These are phyloP conservation scores for Phtheirospermum japonicum DNA, from an alignment of 257 asterid species.

Conservation along the genomic window DNA sequence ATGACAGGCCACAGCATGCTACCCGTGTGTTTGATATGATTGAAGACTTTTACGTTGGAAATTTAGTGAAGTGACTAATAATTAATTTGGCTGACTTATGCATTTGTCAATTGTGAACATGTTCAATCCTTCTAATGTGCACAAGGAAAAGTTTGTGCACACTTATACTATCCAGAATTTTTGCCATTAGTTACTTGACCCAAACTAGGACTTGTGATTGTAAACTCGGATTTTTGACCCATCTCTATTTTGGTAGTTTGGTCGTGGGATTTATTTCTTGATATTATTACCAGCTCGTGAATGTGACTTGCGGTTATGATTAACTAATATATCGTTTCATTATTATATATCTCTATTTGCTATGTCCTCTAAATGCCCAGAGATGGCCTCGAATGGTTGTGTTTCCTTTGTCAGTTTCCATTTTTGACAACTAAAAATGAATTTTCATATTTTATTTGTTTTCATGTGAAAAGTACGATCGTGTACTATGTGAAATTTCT, in stretches of 20 bases:
- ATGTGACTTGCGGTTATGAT: too few species aligned
- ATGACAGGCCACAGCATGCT: conserved; percentile 91
- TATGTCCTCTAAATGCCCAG: too few species aligned
- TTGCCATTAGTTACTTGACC: not conserved
- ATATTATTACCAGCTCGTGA: too few species aligned
- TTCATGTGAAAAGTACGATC: too few species aligned
- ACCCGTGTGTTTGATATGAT: conserved; percentile 89
- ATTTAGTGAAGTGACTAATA: conserved; percentile 40
- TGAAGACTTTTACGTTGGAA: conserved; percentile 75
- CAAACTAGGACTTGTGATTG: conserved; percentile 9
- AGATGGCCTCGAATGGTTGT: too few species aligned
- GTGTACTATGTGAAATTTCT: too few species aligned
- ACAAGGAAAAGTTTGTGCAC: conserved; percentile 11
- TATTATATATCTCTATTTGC: too few species aligned
- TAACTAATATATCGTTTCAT: too few species aligned
- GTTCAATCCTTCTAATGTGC: not conserved
- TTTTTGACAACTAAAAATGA: too few species aligned
- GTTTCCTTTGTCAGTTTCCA: too few species aligned
- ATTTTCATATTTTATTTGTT: too few species aligned
- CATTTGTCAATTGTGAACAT: conserved; percentile 3
- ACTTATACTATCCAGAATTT: not conserved
- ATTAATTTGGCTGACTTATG: conserved; percentile 12
- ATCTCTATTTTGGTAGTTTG: not conserved
- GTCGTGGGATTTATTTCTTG: too few species aligned
- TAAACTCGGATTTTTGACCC: not conserved